Evolutionary conservation across 768 basidiomycete species (phyloP).

Genomic region (Scleroderma citrinum): DNA sequence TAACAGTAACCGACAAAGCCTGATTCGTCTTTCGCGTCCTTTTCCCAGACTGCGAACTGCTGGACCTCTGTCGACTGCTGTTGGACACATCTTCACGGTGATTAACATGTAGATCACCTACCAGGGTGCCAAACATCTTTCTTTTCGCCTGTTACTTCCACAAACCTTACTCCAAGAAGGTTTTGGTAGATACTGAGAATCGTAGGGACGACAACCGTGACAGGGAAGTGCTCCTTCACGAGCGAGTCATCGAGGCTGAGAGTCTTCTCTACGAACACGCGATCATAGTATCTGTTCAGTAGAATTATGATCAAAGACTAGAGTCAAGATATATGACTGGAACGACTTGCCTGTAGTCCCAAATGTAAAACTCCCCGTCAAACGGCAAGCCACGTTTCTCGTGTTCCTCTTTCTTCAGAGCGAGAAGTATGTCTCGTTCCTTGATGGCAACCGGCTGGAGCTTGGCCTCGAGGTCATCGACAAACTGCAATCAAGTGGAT

Average conservation of each 20-base stretch:
- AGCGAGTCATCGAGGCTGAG: conserved; percentile 69
- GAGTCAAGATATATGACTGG: conserved; percentile 17
- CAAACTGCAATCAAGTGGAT: conserved; percentile 44
- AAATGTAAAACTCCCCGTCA: conserved; percentile 71
- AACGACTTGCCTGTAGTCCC: conserved; percentile 78
- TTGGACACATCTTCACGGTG: background rate
- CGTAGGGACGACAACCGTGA: conserved; percentile 72
- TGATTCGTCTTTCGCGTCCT: conserved; percentile 59
- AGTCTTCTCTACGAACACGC: conserved; percentile 52
- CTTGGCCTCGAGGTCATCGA: conserved; percentile 68
- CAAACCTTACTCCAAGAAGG: conserved; percentile 69
- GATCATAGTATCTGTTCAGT: conserved; percentile 25
- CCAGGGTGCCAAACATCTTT: conserved; percentile 77
- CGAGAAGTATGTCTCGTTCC: conserved; percentile 62
- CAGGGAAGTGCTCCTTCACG: conserved; percentile 89
- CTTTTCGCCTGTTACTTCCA: conserved; percentile 46
- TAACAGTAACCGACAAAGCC: conserved; percentile 84
- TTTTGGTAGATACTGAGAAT: conserved; percentile 83
- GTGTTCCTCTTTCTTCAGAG: conserved; percentile 72
- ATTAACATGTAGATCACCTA: conserved; percentile 22
- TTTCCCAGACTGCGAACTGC: conserved; percentile 81
- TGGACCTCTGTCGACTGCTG: conserved; percentile 55
- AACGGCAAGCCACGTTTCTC: conserved; percentile 51
- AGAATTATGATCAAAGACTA: background rate
- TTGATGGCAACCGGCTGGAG: conserved; percentile 65